These are phyloP conservation scores for Kockiozyma suomiensis DNA, from an alignment of 805 yeast genomes.

Conservation along the genomic window DNA sequence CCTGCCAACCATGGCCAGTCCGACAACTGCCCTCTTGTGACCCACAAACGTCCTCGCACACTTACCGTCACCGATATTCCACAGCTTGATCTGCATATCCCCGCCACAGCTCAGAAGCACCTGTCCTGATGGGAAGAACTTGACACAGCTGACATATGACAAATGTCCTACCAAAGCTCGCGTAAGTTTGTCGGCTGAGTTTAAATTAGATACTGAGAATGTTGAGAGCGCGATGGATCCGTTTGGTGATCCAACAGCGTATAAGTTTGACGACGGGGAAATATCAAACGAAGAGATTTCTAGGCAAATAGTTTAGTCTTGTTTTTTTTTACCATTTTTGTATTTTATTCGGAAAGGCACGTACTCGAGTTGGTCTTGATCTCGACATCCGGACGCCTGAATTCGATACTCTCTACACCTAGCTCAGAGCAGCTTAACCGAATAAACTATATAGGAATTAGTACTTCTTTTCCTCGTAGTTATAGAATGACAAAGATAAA, in stretches of 20 bases:
- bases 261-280: constrained; percentile 39
- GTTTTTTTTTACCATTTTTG: too few species aligned
- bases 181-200: constrained; percentile 13
- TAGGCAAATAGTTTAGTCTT: constrained; percentile 10
- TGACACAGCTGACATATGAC: constrained; percentile 48
- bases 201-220: constrained; percentile 11
- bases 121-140: constrained; percentile 65
- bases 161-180: constrained; percentile 53
- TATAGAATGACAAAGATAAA: neutral
- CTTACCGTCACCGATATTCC: constrained; percentile 56
- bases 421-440: constrained; percentile 11
- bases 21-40: constrained; percentile 55
- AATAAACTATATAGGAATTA: neutral
- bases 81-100: constrained; percentile 62
- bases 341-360: too few species aligned
- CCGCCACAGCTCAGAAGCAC: constrained; percentile 62
- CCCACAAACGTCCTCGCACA: constrained; percentile 55
- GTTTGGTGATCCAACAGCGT: constrained; percentile 43
- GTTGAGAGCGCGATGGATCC: constrained; percentile 43
- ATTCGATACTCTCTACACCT: constrained; percentile 7
- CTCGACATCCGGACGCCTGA: constrained; percentile 3
- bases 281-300: constrained; percentile 41
- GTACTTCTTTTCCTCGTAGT: neutral
- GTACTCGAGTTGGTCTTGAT: constrained; percentile 2
- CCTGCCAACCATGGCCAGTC: constrained; percentile 55